Percentiles rank a stretch among this genome's conserved stretches.
phyloP scores from a whole-genome alignment of 2,329 filamentous ascomycete genomes.

The Bimuria novae-zelandiae region DNA sequence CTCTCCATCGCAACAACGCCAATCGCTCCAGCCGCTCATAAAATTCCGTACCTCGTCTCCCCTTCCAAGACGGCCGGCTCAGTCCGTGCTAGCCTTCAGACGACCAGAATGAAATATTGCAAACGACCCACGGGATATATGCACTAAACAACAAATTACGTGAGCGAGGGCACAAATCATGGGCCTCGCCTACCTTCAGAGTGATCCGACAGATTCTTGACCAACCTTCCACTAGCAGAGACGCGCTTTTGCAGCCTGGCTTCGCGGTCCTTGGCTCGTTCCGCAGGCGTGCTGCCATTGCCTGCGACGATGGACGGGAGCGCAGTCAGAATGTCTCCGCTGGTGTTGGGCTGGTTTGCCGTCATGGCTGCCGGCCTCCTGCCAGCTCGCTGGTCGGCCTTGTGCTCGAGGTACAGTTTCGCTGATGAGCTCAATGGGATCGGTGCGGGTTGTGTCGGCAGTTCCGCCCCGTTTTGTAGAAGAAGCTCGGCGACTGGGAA shows the following conservation, averaged over 20 bases:
- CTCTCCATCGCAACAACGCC: neutral
- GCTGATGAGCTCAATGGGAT: slow-evolving; percentile 84
- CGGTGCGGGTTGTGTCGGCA: slow-evolving; percentile 74
- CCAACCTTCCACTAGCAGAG: slow-evolving; percentile 48
- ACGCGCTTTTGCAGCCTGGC: slow-evolving; percentile 47
- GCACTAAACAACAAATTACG: slow-evolving; percentile 37
- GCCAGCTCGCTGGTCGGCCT: slow-evolving; percentile 54
- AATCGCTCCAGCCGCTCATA: neutral
- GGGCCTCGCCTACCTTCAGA: slow-evolving; percentile 43
- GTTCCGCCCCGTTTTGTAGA: slow-evolving; percentile 89
- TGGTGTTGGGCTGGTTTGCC: slow-evolving; percentile 54
- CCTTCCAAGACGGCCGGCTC: neutral
- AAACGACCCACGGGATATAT: slow-evolving; percentile 41
- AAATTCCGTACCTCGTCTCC: neutral
- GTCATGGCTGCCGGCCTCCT: slow-evolving; percentile 48
- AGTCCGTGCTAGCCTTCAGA: slow-evolving; percentile 30
- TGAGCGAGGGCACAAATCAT: slow-evolving; percentile 35
- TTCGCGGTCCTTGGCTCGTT: slow-evolving; percentile 44
- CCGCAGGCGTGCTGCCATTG: slow-evolving; percentile 47
- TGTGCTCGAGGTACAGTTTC: slow-evolving; percentile 83
- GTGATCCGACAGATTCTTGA: slow-evolving; percentile 37
- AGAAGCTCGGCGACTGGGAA: slow-evolving; percentile 92
- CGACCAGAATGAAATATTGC: slow-evolving; percentile 35
- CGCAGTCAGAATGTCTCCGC: slow-evolving; percentile 64
- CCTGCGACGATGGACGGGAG: slow-evolving; percentile 59